Evolutionary conservation across 495 filamentous ascomycete genomes (phyloP), one percentile per base, ranked within the genome.

Genomic region (Xylaria grammica): DNA sequence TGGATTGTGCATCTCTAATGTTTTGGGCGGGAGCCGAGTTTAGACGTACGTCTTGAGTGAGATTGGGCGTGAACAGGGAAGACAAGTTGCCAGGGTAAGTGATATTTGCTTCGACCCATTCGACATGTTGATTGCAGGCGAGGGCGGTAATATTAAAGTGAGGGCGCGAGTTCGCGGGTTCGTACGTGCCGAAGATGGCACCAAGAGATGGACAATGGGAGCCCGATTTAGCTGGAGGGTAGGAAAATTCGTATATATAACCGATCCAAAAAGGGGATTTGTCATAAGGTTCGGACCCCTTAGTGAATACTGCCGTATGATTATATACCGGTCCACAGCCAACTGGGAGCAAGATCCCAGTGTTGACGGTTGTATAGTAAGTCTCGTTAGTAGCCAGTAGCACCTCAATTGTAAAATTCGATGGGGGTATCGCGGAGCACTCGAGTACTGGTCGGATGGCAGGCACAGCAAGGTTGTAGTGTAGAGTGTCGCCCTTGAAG

Each of bases 121-220:
- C 34, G 10, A 55, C 4, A 40, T 19, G 32, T 40, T 55, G 32
- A 9, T 29, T 55, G 13, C 52, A 55, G 6, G 38, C 22, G 20
- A 55, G 52, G 20, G 20, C 32, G 4, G 52, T 55, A 17, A 55
- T 4, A 17, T 55, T 38, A 24, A 4, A 40, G 10, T 10, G 32
- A 4, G 19, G 30, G 15, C 22, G 3, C 0, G 11, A 11, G 11
- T 24, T 30, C 4, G 2, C 0, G 10, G 5, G 10, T n/a, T 55
- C 52, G 27, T 55, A 55, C 11, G 52, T 55, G 3, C 52, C 52
- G 11, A 36, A 40, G 1, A 55, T 55, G 52, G 5, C 30, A 36
- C 52, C 52, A 36, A 55, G 20, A 40, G 52, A 36, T 19, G 52
- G 52, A 19, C 52, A 55, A 26, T 30, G 0, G 20, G 2, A 19